phyloP scores from a whole-genome alignment of 768 basidiomycete genomes.

The Saitozyma podzolica region DNA sequence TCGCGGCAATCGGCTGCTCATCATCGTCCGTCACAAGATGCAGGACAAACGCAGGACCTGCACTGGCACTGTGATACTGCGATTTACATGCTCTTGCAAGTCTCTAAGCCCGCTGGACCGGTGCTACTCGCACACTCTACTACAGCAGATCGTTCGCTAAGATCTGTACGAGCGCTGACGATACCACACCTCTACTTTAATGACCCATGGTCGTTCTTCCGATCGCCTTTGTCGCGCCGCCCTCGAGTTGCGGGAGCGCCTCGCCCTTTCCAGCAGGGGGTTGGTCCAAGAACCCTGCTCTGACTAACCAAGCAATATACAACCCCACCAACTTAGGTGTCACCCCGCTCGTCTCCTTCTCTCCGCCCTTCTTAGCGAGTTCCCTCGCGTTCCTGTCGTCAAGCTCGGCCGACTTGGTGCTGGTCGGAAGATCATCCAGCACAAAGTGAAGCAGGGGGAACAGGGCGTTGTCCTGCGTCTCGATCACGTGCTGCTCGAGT shows the following conservation, averaged over 20 bases:
- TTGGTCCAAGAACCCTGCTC: slow-evolving; percentile 72
- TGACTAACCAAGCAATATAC: slow-evolving; percentile 90
- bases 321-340: slow-evolving; percentile 73
- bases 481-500: slow-evolving; percentile 93
- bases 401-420: slow-evolving; percentile 87
- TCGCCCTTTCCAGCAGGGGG: slow-evolving; percentile 54
- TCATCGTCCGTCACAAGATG: too few species aligned
- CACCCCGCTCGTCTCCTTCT: slow-evolving; percentile 62
- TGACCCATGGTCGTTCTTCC: slow-evolving; percentile 48
- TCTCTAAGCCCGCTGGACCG: too few species aligned
- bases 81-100: too few species aligned
- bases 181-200: neutral
- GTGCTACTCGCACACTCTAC: too few species aligned
- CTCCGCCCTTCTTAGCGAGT: slow-evolving; percentile 59
- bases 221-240: slow-evolving; percentile 47
- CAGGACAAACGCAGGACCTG: too few species aligned
- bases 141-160: too few species aligned
- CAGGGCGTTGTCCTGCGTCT: slow-evolving; percentile 90
- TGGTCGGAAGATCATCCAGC: slow-evolving; percentile 92
- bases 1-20: too few species aligned
- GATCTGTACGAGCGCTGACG: too few species aligned
- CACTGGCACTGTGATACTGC: too few species aligned
- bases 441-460: slow-evolving; percentile 98
- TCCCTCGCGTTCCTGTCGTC: slow-evolving; percentile 80
- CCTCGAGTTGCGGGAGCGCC: slow-evolving; percentile 45